These are phyloP conservation scores for Cerrena zonata DNA, from an alignment of 1,284 basidiomycete species.

Conservation along the genomic window DNA sequence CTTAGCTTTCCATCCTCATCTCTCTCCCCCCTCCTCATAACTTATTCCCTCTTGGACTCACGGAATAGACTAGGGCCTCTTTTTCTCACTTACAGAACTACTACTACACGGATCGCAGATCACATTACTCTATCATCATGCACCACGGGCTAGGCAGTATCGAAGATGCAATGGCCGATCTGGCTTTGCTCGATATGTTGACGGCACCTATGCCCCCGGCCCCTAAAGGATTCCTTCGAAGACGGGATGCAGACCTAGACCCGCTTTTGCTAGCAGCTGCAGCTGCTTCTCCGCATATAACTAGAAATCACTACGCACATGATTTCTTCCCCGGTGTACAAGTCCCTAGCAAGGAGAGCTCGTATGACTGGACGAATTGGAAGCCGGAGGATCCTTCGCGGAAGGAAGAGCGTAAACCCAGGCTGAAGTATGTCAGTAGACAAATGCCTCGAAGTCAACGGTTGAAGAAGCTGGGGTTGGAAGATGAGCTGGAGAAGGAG, in stretches of 20 bases:
- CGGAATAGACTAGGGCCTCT: too few species aligned
- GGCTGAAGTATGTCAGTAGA: constrained; percentile 57
- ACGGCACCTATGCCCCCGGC: constrained; percentile 38
- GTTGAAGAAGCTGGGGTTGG: constrained; percentile 28
- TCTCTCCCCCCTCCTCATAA: neutral
- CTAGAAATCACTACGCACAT: constrained; percentile 72
- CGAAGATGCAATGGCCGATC: constrained; percentile 32
- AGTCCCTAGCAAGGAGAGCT: constrained; percentile 45
- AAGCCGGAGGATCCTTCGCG: constrained; percentile 34
- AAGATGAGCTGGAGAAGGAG: constrained; percentile 22
- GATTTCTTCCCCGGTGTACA: constrained; percentile 60
- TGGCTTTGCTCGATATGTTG: constrained; percentile 46
- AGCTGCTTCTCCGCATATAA: constrained; percentile 65
- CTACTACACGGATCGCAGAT: neutral
- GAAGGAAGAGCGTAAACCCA: constrained; percentile 33
- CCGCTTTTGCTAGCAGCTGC: constrained; percentile 69
- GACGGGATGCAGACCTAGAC: constrained; percentile 65
- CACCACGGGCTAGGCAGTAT: constrained; percentile 21
- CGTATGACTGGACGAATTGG: constrained; percentile 55
- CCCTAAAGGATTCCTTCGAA: constrained; percentile 36
- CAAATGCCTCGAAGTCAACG: constrained; percentile 66
- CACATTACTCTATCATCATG: constrained; percentile 8
- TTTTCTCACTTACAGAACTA: neutral
- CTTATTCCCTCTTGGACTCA: neutral
- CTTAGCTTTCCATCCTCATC: neutral